Evolutionary conservation across 306 rosid species (phyloP), one percentile per base, ranked within the genome.

Genomic region (Cicer judaicum): DNA sequence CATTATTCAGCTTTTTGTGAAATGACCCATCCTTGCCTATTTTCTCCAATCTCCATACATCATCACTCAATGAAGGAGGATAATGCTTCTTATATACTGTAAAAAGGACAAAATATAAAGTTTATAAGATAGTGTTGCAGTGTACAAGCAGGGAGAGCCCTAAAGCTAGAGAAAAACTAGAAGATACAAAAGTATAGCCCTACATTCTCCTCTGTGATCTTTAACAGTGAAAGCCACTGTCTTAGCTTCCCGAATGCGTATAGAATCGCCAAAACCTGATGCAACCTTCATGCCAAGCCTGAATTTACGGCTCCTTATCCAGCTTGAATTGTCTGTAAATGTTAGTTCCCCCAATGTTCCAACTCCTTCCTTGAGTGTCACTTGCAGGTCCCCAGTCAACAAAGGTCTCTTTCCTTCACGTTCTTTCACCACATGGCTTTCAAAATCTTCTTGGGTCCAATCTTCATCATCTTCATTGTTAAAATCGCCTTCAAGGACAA

Each of bases 161-260:
- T 43, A 57, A 24, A 10, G 73, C 63, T 63, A 50, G 39, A 39
- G 70, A 66, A 69, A 75, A 81, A 63, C 43, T 41, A n/a, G 38
- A 75, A 64, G 60, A 74, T 62, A 60, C 54, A 64, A 61, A 63
- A 62, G 68, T 74, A 81, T 76, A 69, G 76, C 53, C 96, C 76
- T 85, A 92, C 99, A 68, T 95, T 95, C 99, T 80, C 99, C 99
- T 86, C 99, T 88, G 84, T 95, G 99, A 87, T 95, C 99, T 83
- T 95, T 95, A 75, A 95, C 99, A 13, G 92, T 92, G 84, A 95
- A 92, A 80, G 99, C 99, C 85, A 92, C 99, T 63, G 99, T 95
- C 80, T 95, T 95, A 64, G 99, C 99, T 85, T 95, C 98, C 41
- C 97, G 97, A 44, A 95, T 77, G 70, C 86, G 97, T 66, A 90